A percentile compares a stretch with the other conserved stretches of the same genome.
phyloP scores from a whole-genome alignment of 2,329 filamentous ascomycete genomes.

The Aspergillus neoniger region DNA sequence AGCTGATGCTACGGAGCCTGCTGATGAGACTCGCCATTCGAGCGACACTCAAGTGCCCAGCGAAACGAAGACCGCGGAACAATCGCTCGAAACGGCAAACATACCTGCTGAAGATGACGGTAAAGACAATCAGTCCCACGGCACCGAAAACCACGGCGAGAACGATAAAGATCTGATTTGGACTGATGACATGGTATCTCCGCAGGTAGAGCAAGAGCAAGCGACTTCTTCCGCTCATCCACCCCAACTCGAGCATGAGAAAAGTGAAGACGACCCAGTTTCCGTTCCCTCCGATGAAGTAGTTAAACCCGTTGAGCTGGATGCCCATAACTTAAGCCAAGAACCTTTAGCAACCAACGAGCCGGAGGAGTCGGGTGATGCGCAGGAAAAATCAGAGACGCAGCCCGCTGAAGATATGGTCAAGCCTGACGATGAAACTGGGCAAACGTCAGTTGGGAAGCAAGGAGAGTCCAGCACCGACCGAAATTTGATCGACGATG shows the following conservation, averaged over 20 bases:
- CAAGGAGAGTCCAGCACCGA: not conserved
- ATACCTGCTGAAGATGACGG: constrained; percentile 45
- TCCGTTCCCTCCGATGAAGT: constrained; percentile 23
- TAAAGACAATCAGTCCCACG: constrained; percentile 50
- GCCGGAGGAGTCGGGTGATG: constrained; percentile 8
- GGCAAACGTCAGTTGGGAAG: not conserved
- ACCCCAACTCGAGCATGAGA: constrained; percentile 35
- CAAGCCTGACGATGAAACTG: not conserved
- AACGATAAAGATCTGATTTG: constrained; percentile 43
- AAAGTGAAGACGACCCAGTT: constrained; percentile 15
- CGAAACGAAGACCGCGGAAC: constrained; percentile 23
- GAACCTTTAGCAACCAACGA: constrained; percentile 9
- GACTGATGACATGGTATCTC: constrained; percentile 48
- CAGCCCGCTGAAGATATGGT: not conserved
- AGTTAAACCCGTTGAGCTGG: constrained; percentile 1
- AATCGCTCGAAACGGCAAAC: constrained; percentile 30
- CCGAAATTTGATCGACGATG: not conserved
- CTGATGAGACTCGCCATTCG: constrained; percentile 18
- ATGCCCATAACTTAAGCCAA: constrained; percentile 8
- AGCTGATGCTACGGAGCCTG: constrained; percentile 18
- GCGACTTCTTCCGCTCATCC: constrained; percentile 36
- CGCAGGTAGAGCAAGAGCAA: constrained; percentile 46
- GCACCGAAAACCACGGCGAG: constrained; percentile 38
- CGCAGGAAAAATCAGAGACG: not conserved
- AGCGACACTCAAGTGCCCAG: constrained; percentile 19